phyloP scores from a whole-genome alignment of 306 rosid genomes.

The Trifolium dubium region DNA sequence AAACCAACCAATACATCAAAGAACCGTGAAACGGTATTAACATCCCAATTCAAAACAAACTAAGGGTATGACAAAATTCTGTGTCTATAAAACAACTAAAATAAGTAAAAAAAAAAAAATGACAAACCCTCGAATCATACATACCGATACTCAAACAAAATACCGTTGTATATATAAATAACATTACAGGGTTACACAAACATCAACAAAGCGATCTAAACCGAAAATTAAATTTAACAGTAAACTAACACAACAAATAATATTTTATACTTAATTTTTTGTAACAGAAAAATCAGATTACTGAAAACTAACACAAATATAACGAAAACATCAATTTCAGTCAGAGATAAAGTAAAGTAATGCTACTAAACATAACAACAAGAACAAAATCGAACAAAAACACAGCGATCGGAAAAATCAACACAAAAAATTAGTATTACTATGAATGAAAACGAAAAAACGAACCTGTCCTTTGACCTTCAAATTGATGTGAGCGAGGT shows the following conservation, averaged over 20 bases:
- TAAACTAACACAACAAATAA: neutral
- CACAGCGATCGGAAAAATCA: neutral
- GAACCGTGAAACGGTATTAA: neutral
- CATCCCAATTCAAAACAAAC: neutral
- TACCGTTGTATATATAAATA: neutral
- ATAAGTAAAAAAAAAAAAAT: neutral
- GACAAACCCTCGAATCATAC: neutral
- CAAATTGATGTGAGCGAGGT: slow-evolving; percentile 65
- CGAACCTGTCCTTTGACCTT: slow-evolving; percentile 87
- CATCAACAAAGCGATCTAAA: neutral
- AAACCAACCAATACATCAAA: neutral
- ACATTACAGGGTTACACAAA: neutral
- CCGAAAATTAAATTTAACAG: too few species aligned
- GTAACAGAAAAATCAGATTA: neutral
- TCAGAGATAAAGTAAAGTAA: neutral
- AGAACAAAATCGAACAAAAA: neutral
- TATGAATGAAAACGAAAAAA: neutral
- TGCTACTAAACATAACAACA: neutral
- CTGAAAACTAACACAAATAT: neutral
- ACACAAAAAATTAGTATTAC: too few species aligned
- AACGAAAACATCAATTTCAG: neutral
- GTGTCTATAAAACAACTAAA: too few species aligned
- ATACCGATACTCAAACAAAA: neutral
- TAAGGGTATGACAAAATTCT: neutral
- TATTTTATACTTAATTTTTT: too few species aligned